phyloP scores from a whole-genome alignment of 78 protist species.

The Reticulomyxa filosa region DNA sequence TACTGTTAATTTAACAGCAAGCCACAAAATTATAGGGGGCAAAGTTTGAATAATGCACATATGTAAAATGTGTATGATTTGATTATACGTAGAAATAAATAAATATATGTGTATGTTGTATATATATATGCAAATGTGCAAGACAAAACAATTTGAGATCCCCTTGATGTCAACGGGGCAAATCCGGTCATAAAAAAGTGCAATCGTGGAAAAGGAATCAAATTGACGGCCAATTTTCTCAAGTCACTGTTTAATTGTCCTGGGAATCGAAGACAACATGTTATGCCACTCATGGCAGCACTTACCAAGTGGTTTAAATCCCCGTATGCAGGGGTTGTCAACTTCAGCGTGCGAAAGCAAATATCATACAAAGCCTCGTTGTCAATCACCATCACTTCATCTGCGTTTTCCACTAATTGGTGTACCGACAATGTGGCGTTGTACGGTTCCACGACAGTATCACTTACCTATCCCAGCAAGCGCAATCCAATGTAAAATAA shows the following conservation, averaged over 20 bases:
- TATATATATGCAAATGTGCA: no score
- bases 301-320: conserved; percentile 87
- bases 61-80: no score
- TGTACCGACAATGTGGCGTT: conserved; percentile 91
- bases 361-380: conserved; percentile 74
- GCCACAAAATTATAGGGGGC: no score
- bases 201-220: conserved; percentile 95
- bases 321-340: conserved; percentile 70
- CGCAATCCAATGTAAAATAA: no score
- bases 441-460: conserved; percentile 94
- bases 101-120: no score
- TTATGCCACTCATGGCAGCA: conserved; percentile 77
- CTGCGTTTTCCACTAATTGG: conserved; percentile 88
- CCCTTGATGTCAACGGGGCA: conserved; percentile 77
- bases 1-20: no score
- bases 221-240: conserved; percentile 82
- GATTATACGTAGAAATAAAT: no score
- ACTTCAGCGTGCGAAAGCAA: conserved; percentile 28
- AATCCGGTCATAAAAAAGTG: conserved; percentile 94
- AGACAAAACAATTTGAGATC: no score
- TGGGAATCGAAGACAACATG: conserved; percentile 92
- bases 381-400: conserved; percentile 73
- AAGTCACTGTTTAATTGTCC: conserved; percentile 88
- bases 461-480: no score
- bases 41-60: no score